A percentile compares a stretch with the other conserved stretches of the same genome.
These are phyloP conservation scores for Calycina herbarum DNA, from an alignment of 2,329 filamentous ascomycete genomes.

Conservation along the genomic window DNA sequence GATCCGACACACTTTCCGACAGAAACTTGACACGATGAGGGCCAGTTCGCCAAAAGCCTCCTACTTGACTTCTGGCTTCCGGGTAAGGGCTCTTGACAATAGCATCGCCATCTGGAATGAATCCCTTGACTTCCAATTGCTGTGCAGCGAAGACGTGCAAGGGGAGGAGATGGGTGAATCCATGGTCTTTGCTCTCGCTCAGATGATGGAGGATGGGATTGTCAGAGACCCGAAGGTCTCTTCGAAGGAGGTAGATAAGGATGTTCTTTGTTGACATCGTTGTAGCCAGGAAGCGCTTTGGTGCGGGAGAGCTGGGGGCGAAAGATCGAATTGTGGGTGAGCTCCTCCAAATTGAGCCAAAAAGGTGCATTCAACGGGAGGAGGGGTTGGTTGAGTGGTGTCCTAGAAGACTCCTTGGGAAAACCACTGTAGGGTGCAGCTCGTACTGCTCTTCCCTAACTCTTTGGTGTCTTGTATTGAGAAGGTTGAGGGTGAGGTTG, in stretches of 20 bases:
- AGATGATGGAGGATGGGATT: conserved; percentile 70
- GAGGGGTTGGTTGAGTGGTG: not conserved
- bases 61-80: conserved; percentile 64
- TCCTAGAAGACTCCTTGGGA: conserved; percentile 3
- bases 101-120: conserved; percentile 51
- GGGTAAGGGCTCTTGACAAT: conserved; percentile 61
- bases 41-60: conserved; percentile 71
- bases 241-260: conserved; percentile 69
- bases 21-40: conserved; percentile 71
- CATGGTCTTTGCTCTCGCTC: conserved; percentile 49
- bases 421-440: conserved; percentile 1
- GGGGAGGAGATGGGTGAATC: conserved; percentile 69
- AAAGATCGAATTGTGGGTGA: not conserved
- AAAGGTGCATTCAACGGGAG: not conserved
- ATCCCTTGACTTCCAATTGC: conserved; percentile 74
- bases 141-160: conserved; percentile 68
- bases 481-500: not conserved
- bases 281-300: conserved; percentile 7
- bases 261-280: conserved; percentile 48
- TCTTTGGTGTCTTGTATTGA: not conserved
- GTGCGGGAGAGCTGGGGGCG: not conserved
- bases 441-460: conserved; percentile 3
- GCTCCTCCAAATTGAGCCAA: not conserved
- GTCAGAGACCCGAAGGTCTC: conserved; percentile 71
- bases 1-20: conserved; percentile 70